Evolutionary conservation across 306 rosid genomes (phyloP), one percentile per base, ranked within the genome.

Genomic region (Mimosa bimucronata): DNA sequence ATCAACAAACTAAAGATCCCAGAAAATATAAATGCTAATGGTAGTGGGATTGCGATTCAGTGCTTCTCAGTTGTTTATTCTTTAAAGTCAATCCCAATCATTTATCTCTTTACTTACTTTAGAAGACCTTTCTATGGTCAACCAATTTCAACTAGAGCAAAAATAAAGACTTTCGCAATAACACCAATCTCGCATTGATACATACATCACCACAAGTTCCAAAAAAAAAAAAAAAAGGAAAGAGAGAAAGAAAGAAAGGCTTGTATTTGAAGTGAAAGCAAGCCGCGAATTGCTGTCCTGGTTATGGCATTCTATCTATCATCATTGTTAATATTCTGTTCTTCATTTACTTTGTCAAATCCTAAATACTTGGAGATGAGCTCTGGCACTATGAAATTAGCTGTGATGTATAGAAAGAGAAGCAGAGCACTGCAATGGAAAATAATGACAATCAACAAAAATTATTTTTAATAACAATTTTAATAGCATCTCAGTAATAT

Each of bases 351-450:
- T 68, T 81, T 44, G 45, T 86, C 90, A 18, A 69, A 74, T 29
- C 80, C 79, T 2, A 50, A 88, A 69, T 61, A 44, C 71, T 86
- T 91, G 31, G 80, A 44, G 15, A 89, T 31, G 60, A 90, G 37
- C 13, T 82, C 75, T 10, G 97, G 92, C 79, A 89, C 90, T 3
- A 86, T 9, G 74, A 89, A 89, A 73, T 92, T 88, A 7, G 90
- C 66, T 44, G 86, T 15, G 76, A 81, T 74, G 65, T 87, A 92
- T 6, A 79, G 10, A 9, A 68, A 25, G 10, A 90, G 57, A 69
- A 88, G 90, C 77, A 86, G 66, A 38, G 72, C 92, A 78, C 94
- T 92, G 90, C 66, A 38, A 82, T 12, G 72, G 9, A 81, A 4
- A 50, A 78, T 6, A 50, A n/a, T 48, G 1, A 15, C 21, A 50